Evolutionary conservation across 2,329 filamentous ascomycete genomes (phyloP), one percentile per base, ranked within the genome.

Genomic region (Samsoniella hepiali): DNA sequence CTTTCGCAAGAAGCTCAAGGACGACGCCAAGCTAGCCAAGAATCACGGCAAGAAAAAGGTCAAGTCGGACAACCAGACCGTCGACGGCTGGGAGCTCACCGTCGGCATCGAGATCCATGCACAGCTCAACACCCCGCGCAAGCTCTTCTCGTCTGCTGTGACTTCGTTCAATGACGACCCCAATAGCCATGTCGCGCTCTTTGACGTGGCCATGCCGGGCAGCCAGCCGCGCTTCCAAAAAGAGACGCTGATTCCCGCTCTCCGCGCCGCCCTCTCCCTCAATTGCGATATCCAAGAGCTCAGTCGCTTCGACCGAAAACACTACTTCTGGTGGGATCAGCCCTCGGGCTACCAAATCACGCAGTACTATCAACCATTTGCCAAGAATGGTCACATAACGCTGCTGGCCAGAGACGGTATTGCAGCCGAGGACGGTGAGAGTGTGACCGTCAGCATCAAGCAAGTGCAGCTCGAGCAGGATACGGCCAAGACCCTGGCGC

Each of bases 291-390:
- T 98, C 59, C 90, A 96, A 72, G 80, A 77, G 1, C 82, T 85
- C 69, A 97, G 93, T 75, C 86, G 86, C 61, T 99, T 97, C 77
- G 95, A 99, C 76, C 84, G 95, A 67, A 99, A 99, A 75, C 95
- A 99, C 76, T 99, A 99, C 77, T 98, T 99, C 76, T 97, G 97
- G 80, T 96, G 95, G 85, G 95, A 99, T 75, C 95, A 99, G 76
- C 95, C 95, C 0, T 85, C 91, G 0, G 95, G 95, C 0, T 99
- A 99, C 75, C 95, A 99, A 75, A 96, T 99, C 67, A 99, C 95
- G 1, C 95, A 99, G 73, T 98, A 94, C 78, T 97, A 98, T 74
- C 79, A 87, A 64, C 87, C 87, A 0, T 86, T 89, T 68, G 87
- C 87, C 1, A 86, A 82, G 65, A 82, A 92, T 69, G 95, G 95